Evolutionary conservation across 306 rosid genomes (phyloP).

Genomic region (Hippophae gyantsensis): DNA sequence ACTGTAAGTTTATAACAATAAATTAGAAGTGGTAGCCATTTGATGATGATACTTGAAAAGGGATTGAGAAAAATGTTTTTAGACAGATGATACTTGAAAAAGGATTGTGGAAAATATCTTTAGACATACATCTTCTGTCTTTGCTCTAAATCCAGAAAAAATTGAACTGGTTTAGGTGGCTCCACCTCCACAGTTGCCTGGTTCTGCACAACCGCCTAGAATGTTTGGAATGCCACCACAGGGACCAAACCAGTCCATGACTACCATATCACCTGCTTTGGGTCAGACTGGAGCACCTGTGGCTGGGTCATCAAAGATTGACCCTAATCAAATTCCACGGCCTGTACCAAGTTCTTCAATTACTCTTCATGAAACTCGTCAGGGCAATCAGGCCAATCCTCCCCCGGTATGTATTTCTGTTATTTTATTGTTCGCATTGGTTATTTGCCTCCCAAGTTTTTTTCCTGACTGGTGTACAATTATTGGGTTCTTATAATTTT

Average conservation of each 20-base stretch:
- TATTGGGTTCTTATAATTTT: slow-evolving; percentile 17
- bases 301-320: slow-evolving; percentile 82
- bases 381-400: slow-evolving; percentile 77
- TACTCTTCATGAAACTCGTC: slow-evolving; percentile 79
- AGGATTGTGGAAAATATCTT: too few species aligned
- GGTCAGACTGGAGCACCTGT: slow-evolving; percentile 88
- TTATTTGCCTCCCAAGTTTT: slow-evolving; percentile 8
- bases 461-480: slow-evolving; percentile 2
- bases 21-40: too few species aligned
- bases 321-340: slow-evolving; percentile 96
- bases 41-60: too few species aligned
- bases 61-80: too few species aligned
- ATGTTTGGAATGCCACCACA: slow-evolving; percentile 90
- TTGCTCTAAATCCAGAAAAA: too few species aligned
- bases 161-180: too few species aligned
- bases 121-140: too few species aligned
- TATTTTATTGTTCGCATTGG: neutral
- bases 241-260: slow-evolving; percentile 78
- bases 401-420: slow-evolving; percentile 61
- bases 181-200: slow-evolving; percentile 39
- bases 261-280: slow-evolving; percentile 67
- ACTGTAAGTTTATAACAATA: too few species aligned
- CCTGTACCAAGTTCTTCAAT: slow-evolving; percentile 77
- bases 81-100: too few species aligned
- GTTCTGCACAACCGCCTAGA: slow-evolving; percentile 59